Base-by-base conservation (phyloP, 306 rosid species). In the Vigna trinervia region DNA sequence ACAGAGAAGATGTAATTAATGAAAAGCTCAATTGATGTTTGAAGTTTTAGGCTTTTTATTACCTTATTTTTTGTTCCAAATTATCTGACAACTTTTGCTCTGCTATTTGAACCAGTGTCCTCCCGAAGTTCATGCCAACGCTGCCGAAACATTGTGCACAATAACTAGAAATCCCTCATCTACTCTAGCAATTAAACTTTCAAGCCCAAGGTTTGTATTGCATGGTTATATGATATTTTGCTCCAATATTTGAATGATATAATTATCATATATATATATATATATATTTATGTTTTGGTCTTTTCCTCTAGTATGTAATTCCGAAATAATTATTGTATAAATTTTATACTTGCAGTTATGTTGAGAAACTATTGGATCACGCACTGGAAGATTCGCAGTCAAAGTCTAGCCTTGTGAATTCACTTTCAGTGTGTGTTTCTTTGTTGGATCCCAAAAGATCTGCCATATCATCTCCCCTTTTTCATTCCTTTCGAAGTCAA, bases 91-190 rank as follows among this genome's bases (percentile, higher is more conserved):
- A 32, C 60, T 70, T 45, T 74, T 77, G 77, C 47, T 50, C 6
- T 57, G n/a, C 78, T 61, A 73, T 77, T 73, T 81, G 72, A 78
- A 84, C 41, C 94, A 96, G 98, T 84, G 92, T 89, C 54, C 93
- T 75, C 90, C 99, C 65, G 98, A 96, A 89, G 98, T 96, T 76
- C 93, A 96, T 82, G 94, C 96, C 61, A 96, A 96, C 80, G 98
- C 84, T 0, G 99, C 98, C 6, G 99, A 96, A 85, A 96, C 99
- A 52, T 79, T 96, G 46, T 91, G 96, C 83, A 86, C 99, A 69
- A 91, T 93, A 71, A 90, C 96, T 45, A 87, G 93, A 70, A 96
- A 86, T 91, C 89, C 93, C 34, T 89, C 98, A 3, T 96, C 99
- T 45, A 85, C 99, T 69, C 84, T 96, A 51, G 99, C 97, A 73